Evolutionary conservation across 2,329 filamentous ascomycete species (phyloP).

Genomic region (Ascochyta rabiei): DNA sequence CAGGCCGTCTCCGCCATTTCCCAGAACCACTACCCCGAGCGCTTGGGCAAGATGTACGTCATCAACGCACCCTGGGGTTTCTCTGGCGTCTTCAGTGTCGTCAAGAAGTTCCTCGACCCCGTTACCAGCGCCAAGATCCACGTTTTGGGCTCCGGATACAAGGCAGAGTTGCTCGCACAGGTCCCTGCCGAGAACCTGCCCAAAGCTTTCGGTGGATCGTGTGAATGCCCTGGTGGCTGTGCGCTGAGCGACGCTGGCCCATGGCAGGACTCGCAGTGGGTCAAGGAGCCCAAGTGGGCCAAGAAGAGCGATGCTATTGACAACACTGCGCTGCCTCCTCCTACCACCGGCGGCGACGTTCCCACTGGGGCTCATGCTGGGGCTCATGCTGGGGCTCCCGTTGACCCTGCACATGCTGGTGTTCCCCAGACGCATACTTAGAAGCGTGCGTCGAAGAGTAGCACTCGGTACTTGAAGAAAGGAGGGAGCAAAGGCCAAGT

Average conservation of each 20-base stretch:
- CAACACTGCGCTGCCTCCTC: slow-evolving; percentile 39
- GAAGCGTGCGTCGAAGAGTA: neutral
- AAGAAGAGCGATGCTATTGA: slow-evolving; percentile 47
- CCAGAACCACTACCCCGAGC: slow-evolving; percentile 99
- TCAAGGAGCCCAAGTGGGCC: slow-evolving; percentile 61
- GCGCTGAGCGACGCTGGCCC: slow-evolving; percentile 86
- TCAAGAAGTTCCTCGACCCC: slow-evolving; percentile 95
- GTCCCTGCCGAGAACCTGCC: slow-evolving; percentile 90
- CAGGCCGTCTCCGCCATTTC: slow-evolving; percentile 84
- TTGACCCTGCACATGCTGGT: slow-evolving; percentile 17
- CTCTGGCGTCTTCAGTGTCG: slow-evolving; percentile 78
- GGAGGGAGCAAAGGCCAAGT: neutral
- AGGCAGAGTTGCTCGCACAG: slow-evolving; percentile 82
- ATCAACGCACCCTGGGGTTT: slow-evolving; percentile 99
- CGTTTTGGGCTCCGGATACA: slow-evolving; percentile 80
- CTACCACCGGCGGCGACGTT: slow-evolving; percentile 24
- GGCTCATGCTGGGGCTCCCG: slow-evolving; percentile 14
- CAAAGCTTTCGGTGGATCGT: slow-evolving; percentile 81
- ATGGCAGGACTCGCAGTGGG: slow-evolving; percentile 77
- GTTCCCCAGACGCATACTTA: slow-evolving; percentile 21
- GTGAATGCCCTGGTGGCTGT: slow-evolving; percentile 83
- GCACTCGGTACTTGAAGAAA: neutral
- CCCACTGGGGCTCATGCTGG: slow-evolving; percentile 25
- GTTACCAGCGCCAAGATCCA: slow-evolving; percentile 97
- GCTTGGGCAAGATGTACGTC: slow-evolving; percentile 91